These are phyloP conservation scores for Shiraia sp. DNA, from an alignment of 2,329 filamentous ascomycete species.

Conservation along the genomic window DNA sequence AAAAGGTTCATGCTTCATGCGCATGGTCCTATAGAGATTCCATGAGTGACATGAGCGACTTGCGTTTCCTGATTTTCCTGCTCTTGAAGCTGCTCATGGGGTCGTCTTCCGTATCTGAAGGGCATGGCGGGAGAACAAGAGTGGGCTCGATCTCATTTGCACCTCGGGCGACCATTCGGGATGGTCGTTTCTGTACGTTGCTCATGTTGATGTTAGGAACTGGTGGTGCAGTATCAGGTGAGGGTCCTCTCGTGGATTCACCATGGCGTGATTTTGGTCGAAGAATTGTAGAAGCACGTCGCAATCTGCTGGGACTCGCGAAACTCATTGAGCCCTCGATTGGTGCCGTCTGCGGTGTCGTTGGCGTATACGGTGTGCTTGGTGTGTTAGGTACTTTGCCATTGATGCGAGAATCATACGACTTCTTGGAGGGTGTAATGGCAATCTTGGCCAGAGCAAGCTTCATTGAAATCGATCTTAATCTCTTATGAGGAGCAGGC, in stretches of 20 bases:
- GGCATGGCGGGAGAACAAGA: conserved; percentile 39
- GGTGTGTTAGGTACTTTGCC: conserved; percentile 27
- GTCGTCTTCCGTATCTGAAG: conserved; percentile 18
- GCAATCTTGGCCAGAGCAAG: conserved; percentile 45
- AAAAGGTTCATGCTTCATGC: conserved; percentile 3
- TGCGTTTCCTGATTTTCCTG: conserved; percentile 39
- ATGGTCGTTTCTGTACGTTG: conserved; percentile 19
- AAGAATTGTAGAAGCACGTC: conserved; percentile 36
- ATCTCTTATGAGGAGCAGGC: conserved; percentile 38
- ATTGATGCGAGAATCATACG: conserved; percentile 33
- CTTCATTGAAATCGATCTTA: conserved; percentile 44
- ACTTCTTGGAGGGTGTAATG: conserved; percentile 39
- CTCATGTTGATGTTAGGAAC: conserved; percentile 18
- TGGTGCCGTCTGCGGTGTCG: conserved; percentile 40
- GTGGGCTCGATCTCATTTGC: conserved; percentile 42
- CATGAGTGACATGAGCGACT: conserved; percentile 43
- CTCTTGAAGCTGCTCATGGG: conserved; percentile 25
- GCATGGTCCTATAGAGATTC: conserved; percentile 15
- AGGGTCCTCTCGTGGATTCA: conserved; percentile 18
- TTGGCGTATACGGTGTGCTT: conserved; percentile 35
- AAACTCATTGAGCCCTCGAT: conserved; percentile 24
- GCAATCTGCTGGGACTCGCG: conserved; percentile 27
- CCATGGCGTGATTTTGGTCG: conserved; percentile 27
- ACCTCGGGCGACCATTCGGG: conserved; percentile 37
- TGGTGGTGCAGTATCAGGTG: conserved; percentile 30